Percentiles rank a stretch among this genome's conserved stretches.
Evolutionary conservation across 352 stramenopile genomes (phyloP).

Genomic region (Phytophthora niederhauseri): DNA sequence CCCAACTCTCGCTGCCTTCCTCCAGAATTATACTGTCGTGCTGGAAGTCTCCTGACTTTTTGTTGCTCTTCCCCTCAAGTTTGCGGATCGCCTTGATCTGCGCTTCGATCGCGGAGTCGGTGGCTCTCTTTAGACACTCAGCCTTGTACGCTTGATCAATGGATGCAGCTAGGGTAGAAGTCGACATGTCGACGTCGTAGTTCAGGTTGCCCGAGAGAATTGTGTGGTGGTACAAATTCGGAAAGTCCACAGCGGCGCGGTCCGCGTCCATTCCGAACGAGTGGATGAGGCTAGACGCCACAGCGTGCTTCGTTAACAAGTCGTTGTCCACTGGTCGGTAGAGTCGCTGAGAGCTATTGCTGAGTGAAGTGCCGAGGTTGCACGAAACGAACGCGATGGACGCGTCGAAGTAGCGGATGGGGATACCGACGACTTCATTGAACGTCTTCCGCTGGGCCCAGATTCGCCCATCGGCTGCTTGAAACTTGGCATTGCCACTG

Average conservation of each 20-base stretch:
- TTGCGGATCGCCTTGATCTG: conserved; percentile 56
- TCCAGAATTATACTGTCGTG: conserved; percentile 19
- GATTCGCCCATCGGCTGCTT: conserved; percentile 64
- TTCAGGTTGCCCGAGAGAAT: conserved; percentile 85
- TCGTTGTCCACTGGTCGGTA: conserved; percentile 35
- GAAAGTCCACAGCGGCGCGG: conserved; percentile 75
- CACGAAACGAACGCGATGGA: conserved; percentile 88
- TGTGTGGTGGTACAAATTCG: conserved; percentile 86
- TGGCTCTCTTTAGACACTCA: conserved; percentile 60
- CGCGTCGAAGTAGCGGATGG: conserved; percentile 83
- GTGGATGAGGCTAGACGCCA: conserved; percentile 69
- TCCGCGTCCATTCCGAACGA: conserved; percentile 86
- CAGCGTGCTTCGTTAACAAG: conserved; percentile 56
- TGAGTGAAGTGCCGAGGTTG: conserved; percentile 61
- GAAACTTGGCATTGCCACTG: conserved; percentile 81
- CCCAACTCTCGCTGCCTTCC: conserved; percentile 21
- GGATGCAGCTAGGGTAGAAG: conserved; percentile 32
- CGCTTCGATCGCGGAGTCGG: conserved; percentile 62
- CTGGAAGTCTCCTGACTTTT: conserved; percentile 16
- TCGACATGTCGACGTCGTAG: conserved; percentile 70
- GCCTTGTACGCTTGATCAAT: conserved; percentile 84
- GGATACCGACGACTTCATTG: conserved; percentile 79
- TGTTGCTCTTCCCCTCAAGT: neutral
- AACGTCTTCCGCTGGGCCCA: conserved; percentile 82
- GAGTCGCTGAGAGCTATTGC: conserved; percentile 34